Conservation (phyloP, 805 yeast species). For the Danielia reshetovae region DNA sequence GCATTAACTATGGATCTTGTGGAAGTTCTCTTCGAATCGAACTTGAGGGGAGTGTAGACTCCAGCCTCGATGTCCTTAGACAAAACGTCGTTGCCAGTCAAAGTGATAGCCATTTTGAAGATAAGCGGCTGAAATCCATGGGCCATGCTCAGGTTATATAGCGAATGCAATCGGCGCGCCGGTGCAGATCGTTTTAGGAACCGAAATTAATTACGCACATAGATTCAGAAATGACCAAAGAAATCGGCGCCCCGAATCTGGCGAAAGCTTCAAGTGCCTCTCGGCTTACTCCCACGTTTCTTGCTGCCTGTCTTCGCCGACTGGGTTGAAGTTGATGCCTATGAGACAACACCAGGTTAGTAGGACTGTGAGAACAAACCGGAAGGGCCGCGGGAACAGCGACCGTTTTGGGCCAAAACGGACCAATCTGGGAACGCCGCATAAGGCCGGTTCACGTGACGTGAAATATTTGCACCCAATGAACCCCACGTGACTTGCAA, state of each 20-base stretch:
- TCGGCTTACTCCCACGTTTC: no score
- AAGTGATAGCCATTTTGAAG: conserved; percentile 1
- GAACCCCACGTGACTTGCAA: no score
- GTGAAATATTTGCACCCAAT: no score
- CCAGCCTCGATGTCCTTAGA: conserved; percentile 1
- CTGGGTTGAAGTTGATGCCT: no score
- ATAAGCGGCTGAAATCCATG: background rate
- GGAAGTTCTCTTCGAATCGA: background rate
- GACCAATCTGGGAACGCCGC: background rate
- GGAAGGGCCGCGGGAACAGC: conserved; percentile 1
- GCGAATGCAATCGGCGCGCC: background rate
- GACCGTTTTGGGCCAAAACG: background rate
- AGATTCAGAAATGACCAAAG: no score
- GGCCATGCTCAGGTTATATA: background rate
- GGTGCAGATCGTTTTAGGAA: no score
- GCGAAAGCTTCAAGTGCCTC: background rate
- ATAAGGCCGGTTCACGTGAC: no score
- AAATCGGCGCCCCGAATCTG: background rate
- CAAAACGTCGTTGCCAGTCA: background rate
- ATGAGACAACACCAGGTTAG: no score
- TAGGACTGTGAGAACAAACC: no score
- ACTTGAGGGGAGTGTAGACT: conserved; percentile 1
- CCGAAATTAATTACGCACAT: no score
- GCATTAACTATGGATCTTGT: background rate
- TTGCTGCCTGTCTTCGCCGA: no score